Evolutionary conservation across 139 green algal genomes (phyloP).

Genomic region (Bryopsis sp.): DNA sequence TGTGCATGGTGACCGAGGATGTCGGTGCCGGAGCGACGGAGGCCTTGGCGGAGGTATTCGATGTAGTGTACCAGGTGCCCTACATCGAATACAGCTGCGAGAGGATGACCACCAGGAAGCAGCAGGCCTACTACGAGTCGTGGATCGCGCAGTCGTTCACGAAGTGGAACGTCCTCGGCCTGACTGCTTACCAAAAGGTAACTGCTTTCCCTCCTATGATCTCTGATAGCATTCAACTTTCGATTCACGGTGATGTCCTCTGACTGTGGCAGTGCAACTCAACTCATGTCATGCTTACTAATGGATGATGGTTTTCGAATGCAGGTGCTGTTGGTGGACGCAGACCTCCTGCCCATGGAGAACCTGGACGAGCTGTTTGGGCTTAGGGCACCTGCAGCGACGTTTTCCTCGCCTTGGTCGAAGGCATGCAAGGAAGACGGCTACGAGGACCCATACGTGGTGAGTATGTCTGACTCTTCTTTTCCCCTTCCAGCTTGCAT

Average conservation of each 20-base stretch:
- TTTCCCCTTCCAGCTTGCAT: no score
- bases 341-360: slow-evolving; percentile 11
- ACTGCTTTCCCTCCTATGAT: background rate
- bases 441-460: slow-evolving; percentile 10
- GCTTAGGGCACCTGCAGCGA: slow-evolving; percentile 5
- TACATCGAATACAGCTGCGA: slow-evolving; percentile 6
- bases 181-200: slow-evolving; percentile 10
- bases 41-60: background rate
- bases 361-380: slow-evolving; percentile 14
- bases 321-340: slow-evolving; percentile 8
- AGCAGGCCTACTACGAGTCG: background rate
- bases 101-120: slow-evolving; percentile 18
- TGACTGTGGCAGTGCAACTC: background rate
- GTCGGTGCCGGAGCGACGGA: background rate
- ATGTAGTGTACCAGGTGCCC: slow-evolving; percentile 4
- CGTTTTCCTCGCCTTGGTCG: slow-evolving; percentile 11
- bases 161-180: slow-evolving; percentile 12
- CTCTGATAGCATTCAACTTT: no score
- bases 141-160: slow-evolving; percentile 12
- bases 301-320: no score
- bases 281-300: no score
- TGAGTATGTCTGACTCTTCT: background rate
- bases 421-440: background rate
- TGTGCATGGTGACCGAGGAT: slow-evolving; percentile 15
- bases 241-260: background rate